Evolutionary conservation across 1,139 yeast species (phyloP), one percentile per base, ranked within the genome.

Genomic region (Pneumocystis canis): DNA sequence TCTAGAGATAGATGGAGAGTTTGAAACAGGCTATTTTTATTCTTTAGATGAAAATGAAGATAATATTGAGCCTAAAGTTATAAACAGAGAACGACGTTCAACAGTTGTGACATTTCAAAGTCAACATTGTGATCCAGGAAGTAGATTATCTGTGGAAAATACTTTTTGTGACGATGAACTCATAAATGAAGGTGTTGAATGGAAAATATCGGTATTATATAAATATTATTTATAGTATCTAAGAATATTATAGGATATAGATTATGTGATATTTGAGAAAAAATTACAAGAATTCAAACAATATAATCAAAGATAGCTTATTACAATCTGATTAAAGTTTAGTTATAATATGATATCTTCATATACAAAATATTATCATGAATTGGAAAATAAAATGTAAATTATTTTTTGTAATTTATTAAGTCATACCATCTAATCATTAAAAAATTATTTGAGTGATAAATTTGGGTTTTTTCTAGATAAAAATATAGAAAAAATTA

Each of bases 161-260:
- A 31, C 25, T 25, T 47, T 11, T 25, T 2, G 2, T 47, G 54
- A 47, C 11, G 54, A 47, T 25, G 54, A 47, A 3, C 54, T 47
- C 25, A 14, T 47, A 11, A 47, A 25, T 25, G 54, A 47, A 25
- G 54, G 54, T 11, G 54, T 47, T 25, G 54, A 47, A 25, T 47
- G 54, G 54, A 47, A 47, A 47, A 47, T 47, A 47, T 47, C 54
- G 5, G 54, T 47, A 47, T n/a, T n/a, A n/a, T 47, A 47, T 47
- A 47, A 47, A 25, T 47, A 9, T 20, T 47, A 47, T 47, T 47
- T 6, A 14, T 28, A 25, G 4, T 47, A 25, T 3, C 11, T 47
- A 25, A 47, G 16, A 47, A 20, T 47, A 47, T 47, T 47, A 47
- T 47, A 47, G 54, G 54, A 47, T 18, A 47, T 47, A 47, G 54